Percentiles rank a stretch among this genome's conserved stretches.
Evolutionary conservation across 2,329 filamentous ascomycete genomes (phyloP).

Genomic region (Colletotrichum sp.): DNA sequence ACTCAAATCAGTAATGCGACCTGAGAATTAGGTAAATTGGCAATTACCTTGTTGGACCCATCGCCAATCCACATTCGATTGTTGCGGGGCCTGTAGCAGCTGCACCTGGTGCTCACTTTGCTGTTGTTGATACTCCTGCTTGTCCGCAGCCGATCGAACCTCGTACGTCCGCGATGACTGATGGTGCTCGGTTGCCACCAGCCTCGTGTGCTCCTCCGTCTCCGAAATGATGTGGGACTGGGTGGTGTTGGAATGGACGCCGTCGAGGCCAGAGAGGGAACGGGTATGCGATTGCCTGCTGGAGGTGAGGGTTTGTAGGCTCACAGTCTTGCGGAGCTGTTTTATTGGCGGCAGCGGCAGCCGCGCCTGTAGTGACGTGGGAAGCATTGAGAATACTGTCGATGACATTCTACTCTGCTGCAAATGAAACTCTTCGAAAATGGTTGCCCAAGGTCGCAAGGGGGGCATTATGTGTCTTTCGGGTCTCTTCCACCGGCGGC

Average conservation of each 20-base stretch:
- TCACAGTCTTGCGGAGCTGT: slow-evolving; percentile 44
- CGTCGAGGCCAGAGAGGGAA: slow-evolving; percentile 14
- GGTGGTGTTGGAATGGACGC: slow-evolving; percentile 1
- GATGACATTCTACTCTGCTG: slow-evolving; percentile 42
- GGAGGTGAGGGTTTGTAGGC: slow-evolving; percentile 27
- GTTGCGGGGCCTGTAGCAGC: background rate
- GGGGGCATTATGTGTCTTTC: slow-evolving; percentile 20
- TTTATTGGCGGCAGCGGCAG: slow-evolving; percentile 54
- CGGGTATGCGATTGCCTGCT: slow-evolving; percentile 12
- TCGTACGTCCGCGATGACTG: slow-evolving; percentile 8
- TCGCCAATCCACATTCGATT: slow-evolving; percentile 31
- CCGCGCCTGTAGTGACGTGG: slow-evolving; percentile 54
- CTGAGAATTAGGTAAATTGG: background rate
- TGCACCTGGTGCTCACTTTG: background rate
- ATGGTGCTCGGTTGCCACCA: slow-evolving; percentile 12
- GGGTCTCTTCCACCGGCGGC: background rate
- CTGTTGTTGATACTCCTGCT: background rate
- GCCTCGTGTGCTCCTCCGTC: slow-evolving; percentile 18
- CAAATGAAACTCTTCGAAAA: slow-evolving; percentile 32
- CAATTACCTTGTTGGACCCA: slow-evolving; percentile 36
- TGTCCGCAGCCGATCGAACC: background rate
- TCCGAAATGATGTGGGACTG: slow-evolving; percentile 11
- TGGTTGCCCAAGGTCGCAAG: slow-evolving; percentile 21
- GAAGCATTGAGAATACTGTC: slow-evolving; percentile 59
- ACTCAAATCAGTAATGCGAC: background rate